Evolutionary conservation across 192 early-diverging fungal genomes (phyloP).

Genomic region (Mortierella claussenii): DNA sequence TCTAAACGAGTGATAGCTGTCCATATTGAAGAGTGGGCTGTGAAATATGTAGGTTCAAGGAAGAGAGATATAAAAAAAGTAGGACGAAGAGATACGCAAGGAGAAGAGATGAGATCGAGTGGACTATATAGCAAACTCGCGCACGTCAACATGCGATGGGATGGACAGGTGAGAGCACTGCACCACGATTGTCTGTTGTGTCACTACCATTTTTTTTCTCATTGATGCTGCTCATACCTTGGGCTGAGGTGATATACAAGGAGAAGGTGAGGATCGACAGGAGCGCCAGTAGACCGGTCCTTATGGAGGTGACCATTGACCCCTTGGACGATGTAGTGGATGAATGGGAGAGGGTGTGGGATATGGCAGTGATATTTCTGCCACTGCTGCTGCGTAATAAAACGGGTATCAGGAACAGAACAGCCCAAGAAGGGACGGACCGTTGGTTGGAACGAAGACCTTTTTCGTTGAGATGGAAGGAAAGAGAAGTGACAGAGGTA

Average conservation of each 20-base stretch:
- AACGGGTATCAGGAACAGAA: too few relatives aligned
- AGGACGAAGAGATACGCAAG: background rate
- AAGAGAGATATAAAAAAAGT: background rate
- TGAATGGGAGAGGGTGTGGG: background rate
- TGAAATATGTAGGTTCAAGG: background rate
- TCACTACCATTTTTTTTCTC: too few relatives aligned
- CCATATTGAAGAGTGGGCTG: conserved; percentile 41
- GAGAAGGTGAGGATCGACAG: conserved; percentile 15
- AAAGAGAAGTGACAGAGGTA: background rate
- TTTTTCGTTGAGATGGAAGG: background rate
- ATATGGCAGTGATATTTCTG: background rate
- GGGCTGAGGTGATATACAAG: background rate
- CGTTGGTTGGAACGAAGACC: too few relatives aligned
- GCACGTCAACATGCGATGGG: background rate
- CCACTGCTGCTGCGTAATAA: too few relatives aligned
- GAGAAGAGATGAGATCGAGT: background rate
- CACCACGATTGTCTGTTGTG: too few relatives aligned
- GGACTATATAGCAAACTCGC: background rate
- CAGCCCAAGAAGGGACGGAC: too few relatives aligned
- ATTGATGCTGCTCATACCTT: too few relatives aligned
- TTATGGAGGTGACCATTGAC: conserved; percentile 27
- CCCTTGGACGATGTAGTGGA: background rate
- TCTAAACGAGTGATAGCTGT: conserved; percentile 45
- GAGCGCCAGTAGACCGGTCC: conserved; percentile 1
- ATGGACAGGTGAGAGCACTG: background rate